Evolutionary conservation across 106 monocot genomes (phyloP).

Genomic region (Dioscorea alata): DNA sequence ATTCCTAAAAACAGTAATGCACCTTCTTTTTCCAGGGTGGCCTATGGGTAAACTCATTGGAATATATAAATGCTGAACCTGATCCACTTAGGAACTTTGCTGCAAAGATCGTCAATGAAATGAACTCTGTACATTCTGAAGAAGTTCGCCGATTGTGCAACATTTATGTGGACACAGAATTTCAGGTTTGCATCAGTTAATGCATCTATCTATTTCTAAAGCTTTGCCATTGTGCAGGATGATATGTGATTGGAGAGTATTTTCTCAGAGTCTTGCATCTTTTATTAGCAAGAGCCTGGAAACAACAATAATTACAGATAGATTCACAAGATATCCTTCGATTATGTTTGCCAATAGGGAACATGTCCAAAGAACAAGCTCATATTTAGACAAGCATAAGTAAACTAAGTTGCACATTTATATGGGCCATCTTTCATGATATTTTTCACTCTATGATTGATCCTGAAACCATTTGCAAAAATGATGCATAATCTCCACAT

Average conservation of each 20-base stretch:
- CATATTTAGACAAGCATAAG: no score
- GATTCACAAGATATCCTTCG: no score
- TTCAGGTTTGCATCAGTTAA: conserved; percentile 48
- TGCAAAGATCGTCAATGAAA: conserved; percentile 74
- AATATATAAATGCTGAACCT: conserved; percentile 67
- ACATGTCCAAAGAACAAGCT: neutral
- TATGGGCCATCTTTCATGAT: no score
- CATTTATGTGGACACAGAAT: conserved; percentile 61
- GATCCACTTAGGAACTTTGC: conserved; percentile 87
- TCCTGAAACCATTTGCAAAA: neutral
- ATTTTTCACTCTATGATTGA: no score
- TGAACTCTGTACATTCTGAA: conserved; percentile 68
- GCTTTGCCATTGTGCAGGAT: no score
- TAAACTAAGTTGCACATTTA: no score
- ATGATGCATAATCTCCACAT: neutral
- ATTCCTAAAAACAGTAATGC: neutral
- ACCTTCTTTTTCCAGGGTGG: conserved; percentile 44
- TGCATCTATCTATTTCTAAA: no score
- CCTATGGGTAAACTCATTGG: conserved; percentile 54
- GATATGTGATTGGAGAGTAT: no score
- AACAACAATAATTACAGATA: no score
- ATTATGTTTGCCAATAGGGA: neutral
- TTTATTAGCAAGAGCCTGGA: no score
- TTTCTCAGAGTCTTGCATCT: no score
- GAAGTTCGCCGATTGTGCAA: conserved; percentile 72